Evolutionary conservation across 1,284 basidiomycete species (phyloP).

Genomic region (Ganoderma leucocontextum): DNA sequence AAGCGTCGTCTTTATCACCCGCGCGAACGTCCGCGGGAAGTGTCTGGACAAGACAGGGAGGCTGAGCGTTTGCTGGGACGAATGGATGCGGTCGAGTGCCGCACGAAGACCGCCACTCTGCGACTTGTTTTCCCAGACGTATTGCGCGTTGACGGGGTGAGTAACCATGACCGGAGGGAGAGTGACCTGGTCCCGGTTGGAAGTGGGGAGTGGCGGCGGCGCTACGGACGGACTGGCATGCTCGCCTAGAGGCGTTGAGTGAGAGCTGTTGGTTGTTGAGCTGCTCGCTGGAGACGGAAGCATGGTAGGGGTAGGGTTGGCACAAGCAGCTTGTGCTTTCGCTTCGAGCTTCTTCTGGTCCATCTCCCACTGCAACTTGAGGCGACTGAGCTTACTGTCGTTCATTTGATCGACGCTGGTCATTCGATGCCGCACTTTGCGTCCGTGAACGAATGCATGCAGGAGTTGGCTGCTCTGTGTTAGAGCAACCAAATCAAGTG

Average conservation of each 20-base stretch:
- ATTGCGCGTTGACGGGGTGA: slow-evolving; percentile 37
- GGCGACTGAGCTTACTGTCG: slow-evolving; percentile 25
- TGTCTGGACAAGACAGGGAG: slow-evolving; percentile 69
- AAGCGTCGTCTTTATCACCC: slow-evolving; percentile 71
- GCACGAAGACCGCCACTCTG: slow-evolving; percentile 53
- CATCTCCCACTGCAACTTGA: slow-evolving; percentile 24
- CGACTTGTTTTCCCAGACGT: slow-evolving; percentile 55
- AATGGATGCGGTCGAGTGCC: slow-evolving; percentile 55
- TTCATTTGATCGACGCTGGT: slow-evolving; percentile 55
- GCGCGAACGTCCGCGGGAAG: slow-evolving; percentile 77
- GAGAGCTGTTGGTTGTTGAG: slow-evolving; percentile 68
- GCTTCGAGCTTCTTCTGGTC: slow-evolving; percentile 24
- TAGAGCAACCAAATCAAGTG: slow-evolving; percentile 41
- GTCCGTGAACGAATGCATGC: slow-evolving; percentile 71
- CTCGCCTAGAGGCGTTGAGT: slow-evolving; percentile 70
- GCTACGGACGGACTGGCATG: slow-evolving; percentile 13
- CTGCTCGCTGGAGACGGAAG: slow-evolving; percentile 79
- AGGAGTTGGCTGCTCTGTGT: slow-evolving; percentile 68
- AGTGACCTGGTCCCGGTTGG: slow-evolving; percentile 22
- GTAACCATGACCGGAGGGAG: slow-evolving; percentile 32
- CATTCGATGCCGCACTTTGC: slow-evolving; percentile 60
- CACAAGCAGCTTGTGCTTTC: slow-evolving; percentile 15
- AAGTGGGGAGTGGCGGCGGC: neutral
- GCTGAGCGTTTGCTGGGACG: slow-evolving; percentile 62
- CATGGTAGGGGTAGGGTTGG: slow-evolving; percentile 59